phyloP scores from a whole-genome alignment of 192 early-diverging fungal species.

The Funneliformis mosseae region DNA sequence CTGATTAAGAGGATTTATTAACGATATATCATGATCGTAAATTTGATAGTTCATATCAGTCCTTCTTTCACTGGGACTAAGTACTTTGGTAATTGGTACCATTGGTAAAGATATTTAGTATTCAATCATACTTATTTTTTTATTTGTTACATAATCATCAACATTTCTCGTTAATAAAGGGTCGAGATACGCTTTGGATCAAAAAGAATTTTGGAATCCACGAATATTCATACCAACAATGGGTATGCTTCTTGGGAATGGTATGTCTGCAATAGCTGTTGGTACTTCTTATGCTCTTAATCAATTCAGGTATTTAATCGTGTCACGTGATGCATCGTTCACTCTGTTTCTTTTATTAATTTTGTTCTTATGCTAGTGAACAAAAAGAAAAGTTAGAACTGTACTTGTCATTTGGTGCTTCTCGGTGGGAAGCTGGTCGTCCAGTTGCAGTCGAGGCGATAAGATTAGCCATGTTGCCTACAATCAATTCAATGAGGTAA shows the following conservation, averaged over 20 bases:
- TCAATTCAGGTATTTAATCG: slow-evolving; percentile 59
- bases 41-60: slow-evolving; percentile 52
- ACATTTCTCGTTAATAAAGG: slow-evolving; percentile 38
- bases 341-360: not conserved
- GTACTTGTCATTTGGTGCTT: slow-evolving; percentile 73
- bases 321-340: not conserved
- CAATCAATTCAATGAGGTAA: slow-evolving; percentile 73
- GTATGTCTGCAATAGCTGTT: slow-evolving; percentile 72
- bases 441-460: slow-evolving; percentile 76
- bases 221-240: slow-evolving; percentile 85
- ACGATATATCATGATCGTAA: slow-evolving; percentile 25
- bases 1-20: slow-evolving; percentile 28
- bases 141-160: not conserved
- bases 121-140: not conserved
- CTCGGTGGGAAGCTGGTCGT: slow-evolving; percentile 77
- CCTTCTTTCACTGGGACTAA: slow-evolving; percentile 50
- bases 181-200: slow-evolving; percentile 67
- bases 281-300: slow-evolving; percentile 63
- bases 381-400: slow-evolving; percentile 52
- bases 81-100: slow-evolving; percentile 54
- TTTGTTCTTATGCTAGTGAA: slow-evolving; percentile 35
- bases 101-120: slow-evolving; percentile 44
- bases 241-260: slow-evolving; percentile 87
- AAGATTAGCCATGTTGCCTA: slow-evolving; percentile 74
- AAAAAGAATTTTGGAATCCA: slow-evolving; percentile 69